Conservation (phyloP, 208 protist genomes). For the Trypanosoma caninum region DNA sequence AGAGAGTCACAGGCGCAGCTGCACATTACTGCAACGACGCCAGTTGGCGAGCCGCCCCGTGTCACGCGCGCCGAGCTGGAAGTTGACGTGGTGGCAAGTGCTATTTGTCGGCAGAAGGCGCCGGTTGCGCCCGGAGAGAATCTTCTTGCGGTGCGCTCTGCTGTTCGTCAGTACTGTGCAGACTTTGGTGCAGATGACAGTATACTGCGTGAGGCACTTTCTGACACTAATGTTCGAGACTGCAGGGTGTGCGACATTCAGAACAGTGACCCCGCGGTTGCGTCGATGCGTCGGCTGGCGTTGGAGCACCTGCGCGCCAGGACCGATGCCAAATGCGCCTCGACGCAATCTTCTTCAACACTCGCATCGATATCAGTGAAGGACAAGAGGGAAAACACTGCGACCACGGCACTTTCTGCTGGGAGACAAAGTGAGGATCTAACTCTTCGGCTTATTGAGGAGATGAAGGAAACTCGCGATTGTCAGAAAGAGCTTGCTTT, state of each 20-base stretch:
- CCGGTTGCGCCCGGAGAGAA: slow-evolving; percentile 32
- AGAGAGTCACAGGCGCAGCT: slow-evolving; percentile 15
- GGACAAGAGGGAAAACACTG: neutral
- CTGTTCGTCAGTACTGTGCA: slow-evolving; percentile 50
- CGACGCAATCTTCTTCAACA: neutral
- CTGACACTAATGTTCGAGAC: slow-evolving; percentile 22
- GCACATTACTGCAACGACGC: slow-evolving; percentile 22
- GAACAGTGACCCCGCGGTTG: slow-evolving; percentile 34
- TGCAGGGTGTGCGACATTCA: slow-evolving; percentile 46
- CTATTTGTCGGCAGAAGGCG: slow-evolving; percentile 8
- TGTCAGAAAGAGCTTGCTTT: neutral
- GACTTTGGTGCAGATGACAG: slow-evolving; percentile 51
- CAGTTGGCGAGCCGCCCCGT: slow-evolving; percentile 30
- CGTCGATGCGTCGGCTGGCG: slow-evolving; percentile 38
- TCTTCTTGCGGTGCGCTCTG: slow-evolving; percentile 41
- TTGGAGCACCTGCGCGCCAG: slow-evolving; percentile 9
- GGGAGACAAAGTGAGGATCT: neutral
- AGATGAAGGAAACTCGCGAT: slow-evolving; percentile 1
- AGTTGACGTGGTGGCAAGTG: slow-evolving; percentile 36
- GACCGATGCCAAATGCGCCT: neutral
- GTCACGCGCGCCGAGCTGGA: slow-evolving; percentile 51
- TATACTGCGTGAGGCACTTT: slow-evolving; percentile 31
- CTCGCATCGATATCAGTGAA: neutral
- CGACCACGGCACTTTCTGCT: neutral
- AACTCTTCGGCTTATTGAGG: slow-evolving; percentile 11